A percentile compares a stretch with the other conserved stretches of the same genome.
phyloP scores from a whole-genome alignment of 2,329 filamentous ascomycete genomes.

The Acephala macrosclerotiorum region DNA sequence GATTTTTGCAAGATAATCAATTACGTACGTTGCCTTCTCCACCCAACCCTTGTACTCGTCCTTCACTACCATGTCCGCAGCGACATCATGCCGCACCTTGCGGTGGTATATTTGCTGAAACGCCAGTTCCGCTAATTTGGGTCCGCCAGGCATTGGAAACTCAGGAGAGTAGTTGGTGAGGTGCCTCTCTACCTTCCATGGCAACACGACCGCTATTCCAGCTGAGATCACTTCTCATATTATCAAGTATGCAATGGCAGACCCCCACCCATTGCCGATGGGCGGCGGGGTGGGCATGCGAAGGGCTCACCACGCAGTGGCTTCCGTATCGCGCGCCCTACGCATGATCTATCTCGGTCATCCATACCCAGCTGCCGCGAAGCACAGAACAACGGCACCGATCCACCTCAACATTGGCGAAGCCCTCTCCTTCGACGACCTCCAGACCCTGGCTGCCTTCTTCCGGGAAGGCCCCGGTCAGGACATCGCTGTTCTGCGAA shows the following conservation, averaged over 20 bases:
- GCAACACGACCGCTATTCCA: slow-evolving; percentile 24
- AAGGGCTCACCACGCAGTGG: slow-evolving; percentile 16
- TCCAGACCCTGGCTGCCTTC: slow-evolving; percentile 22
- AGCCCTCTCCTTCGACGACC: slow-evolving; percentile 27
- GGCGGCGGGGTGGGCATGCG: slow-evolving; percentile 19
- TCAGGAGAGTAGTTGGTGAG: too few relatives aligned
- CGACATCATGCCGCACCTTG: too few relatives aligned
- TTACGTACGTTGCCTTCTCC: too few relatives aligned
- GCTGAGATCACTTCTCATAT: slow-evolving; percentile 28
- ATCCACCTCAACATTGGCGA: slow-evolving; percentile 27
- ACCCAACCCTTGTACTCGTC: too few relatives aligned
- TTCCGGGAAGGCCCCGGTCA: slow-evolving; percentile 28
- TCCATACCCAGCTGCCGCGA: slow-evolving; percentile 20
- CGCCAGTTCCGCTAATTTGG: too few relatives aligned
- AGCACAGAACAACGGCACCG: slow-evolving; percentile 21
- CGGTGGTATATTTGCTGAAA: too few relatives aligned
- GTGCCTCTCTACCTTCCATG: slow-evolving; percentile 26
- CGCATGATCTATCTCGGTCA: slow-evolving; percentile 20
- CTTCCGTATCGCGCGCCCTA: slow-evolving; percentile 19
- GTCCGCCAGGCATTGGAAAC: too few relatives aligned
- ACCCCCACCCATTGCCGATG: slow-evolving; percentile 21
- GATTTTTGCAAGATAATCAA: too few relatives aligned
- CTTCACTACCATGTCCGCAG: too few relatives aligned
- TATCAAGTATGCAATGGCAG: slow-evolving; percentile 24
- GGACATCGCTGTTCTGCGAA: slow-evolving; percentile 19